These are phyloP conservation scores for Flagelloscypha sp. DNA, from an alignment of 768 basidiomycete genomes.

Conservation along the genomic window DNA sequence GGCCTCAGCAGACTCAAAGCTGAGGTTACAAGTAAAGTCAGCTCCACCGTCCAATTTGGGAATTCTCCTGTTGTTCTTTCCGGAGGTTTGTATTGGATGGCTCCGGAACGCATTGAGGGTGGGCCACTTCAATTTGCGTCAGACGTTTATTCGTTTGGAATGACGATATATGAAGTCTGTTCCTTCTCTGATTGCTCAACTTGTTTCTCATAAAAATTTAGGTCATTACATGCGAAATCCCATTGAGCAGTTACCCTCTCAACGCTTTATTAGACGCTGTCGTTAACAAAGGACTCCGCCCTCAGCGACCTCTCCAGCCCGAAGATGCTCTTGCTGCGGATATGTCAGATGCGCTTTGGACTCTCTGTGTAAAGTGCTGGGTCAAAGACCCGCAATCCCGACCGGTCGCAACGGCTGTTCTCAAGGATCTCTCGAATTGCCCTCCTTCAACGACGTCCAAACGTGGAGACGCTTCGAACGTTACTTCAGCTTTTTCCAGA, in stretches of 20 bases:
- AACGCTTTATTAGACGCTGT: constrained; percentile 10
- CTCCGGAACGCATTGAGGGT: constrained; percentile 12
- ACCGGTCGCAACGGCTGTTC: constrained; percentile 11
- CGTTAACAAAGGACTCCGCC: constrained; percentile 10
- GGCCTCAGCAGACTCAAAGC: constrained; percentile 9
- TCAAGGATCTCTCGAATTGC: too few species aligned
- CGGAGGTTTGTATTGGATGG: constrained; percentile 15
- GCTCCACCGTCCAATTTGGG: neutral
- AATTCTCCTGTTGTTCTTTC: too few species aligned
- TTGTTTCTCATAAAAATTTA: too few species aligned
- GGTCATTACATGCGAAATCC: constrained; percentile 14
- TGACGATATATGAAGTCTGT: constrained; percentile 16
- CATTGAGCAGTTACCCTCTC: constrained; percentile 10
- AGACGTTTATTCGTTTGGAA: constrained; percentile 18
- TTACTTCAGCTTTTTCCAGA: too few species aligned
- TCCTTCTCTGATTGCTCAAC: neutral
- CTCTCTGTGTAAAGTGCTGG: constrained; percentile 16
- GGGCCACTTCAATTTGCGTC: constrained; percentile 7
- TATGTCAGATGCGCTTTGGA: constrained; percentile 16
- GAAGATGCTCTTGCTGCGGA: constrained; percentile 16
- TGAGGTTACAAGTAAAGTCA: too few species aligned
- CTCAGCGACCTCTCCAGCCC: constrained; percentile 13
- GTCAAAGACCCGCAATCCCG: constrained; percentile 8
- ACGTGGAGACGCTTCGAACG: too few species aligned
- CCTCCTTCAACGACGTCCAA: too few species aligned